Percentiles rank a stretch among this genome's conserved stretches.
phyloP scores from a whole-genome alignment of 2,329 filamentous ascomycete genomes.

The Pseudogymnoascus sp. region DNA sequence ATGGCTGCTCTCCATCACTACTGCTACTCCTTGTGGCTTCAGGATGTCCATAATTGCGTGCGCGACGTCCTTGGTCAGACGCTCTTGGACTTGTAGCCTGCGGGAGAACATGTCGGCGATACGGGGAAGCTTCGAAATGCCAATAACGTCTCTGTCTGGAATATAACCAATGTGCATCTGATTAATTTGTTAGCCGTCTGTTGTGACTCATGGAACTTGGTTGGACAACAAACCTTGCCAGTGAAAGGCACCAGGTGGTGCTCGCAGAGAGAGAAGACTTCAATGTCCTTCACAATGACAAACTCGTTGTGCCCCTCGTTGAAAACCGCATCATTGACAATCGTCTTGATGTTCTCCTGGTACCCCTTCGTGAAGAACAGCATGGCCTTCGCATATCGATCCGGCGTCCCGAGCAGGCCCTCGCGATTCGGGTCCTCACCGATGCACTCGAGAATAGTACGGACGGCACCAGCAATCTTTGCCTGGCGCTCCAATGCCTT shows the following conservation, averaged over 20 bases:
- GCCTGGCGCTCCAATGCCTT: conserved; percentile 46
- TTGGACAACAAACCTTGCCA: conserved; percentile 63
- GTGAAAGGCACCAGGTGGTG: conserved; percentile 96
- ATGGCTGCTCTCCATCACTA: conserved; percentile 96
- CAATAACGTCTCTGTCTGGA: conserved; percentile 82
- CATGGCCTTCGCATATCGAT: conserved; percentile 90
- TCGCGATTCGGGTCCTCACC: conserved; percentile 62
- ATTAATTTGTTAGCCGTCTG: conserved; percentile 14
- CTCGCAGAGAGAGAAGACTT: conserved; percentile 90
- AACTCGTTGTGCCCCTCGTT: conserved; percentile 95
- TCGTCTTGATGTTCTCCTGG: conserved; percentile 84
- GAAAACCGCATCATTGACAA: conserved; percentile 92
- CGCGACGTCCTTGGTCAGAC: conserved; percentile 91
- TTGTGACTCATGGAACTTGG: background rate
- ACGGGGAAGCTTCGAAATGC: conserved; percentile 88
- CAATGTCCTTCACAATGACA: conserved; percentile 96
- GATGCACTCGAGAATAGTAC: conserved; percentile 61
- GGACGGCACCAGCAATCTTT: conserved; percentile 55
- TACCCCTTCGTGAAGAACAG: conserved; percentile 96
- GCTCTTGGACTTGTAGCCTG: conserved; percentile 90
- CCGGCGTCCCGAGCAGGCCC: conserved; percentile 62
- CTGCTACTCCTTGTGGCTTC: conserved; percentile 87
- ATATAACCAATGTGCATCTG: conserved; percentile 99
- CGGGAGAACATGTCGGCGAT: conserved; percentile 97
- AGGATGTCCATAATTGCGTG: conserved; percentile 89